phyloP scores from a whole-genome alignment of 352 stramenopile genomes.

The Phytopythium mirpurense region DNA sequence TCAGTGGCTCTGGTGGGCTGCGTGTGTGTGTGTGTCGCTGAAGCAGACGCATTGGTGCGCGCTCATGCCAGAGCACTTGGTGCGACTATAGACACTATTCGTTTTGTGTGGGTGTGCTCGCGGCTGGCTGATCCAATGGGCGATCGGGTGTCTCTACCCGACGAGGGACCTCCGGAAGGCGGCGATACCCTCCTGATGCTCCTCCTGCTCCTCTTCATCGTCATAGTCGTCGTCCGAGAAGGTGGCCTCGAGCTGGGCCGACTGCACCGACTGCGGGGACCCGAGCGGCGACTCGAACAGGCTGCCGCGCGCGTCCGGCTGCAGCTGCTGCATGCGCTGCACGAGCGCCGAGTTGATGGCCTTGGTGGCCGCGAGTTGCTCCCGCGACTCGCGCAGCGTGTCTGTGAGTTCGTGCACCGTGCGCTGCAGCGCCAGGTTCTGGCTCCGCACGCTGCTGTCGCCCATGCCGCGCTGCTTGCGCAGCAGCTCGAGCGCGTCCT shows the following conservation, averaged over 20 bases:
- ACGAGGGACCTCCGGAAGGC: slow-evolving; percentile 34
- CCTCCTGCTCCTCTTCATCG: slow-evolving; percentile 33
- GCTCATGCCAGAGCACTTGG: too few relatives aligned
- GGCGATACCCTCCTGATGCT: slow-evolving; percentile 30
- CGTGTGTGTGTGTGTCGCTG: too few relatives aligned
- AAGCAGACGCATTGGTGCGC: too few relatives aligned
- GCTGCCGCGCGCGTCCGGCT: slow-evolving; percentile 46
- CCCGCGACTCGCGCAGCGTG: slow-evolving; percentile 57
- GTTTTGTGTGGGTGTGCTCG: too few relatives aligned
- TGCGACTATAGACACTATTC: too few relatives aligned
- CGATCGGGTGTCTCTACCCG: too few relatives aligned
- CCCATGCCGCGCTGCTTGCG: slow-evolving; percentile 35
- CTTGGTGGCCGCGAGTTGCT: slow-evolving; percentile 68
- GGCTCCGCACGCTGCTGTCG: slow-evolving; percentile 60
- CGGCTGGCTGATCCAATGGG: too few relatives aligned
- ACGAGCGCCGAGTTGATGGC: slow-evolving; percentile 74
- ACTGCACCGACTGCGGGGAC: slow-evolving; percentile 29
- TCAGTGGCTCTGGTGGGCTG: too few relatives aligned
- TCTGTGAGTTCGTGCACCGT: slow-evolving; percentile 73
- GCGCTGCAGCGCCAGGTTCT: slow-evolving; percentile 66
- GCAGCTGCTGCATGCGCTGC: slow-evolving; percentile 47
- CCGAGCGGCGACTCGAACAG: slow-evolving; percentile 36
- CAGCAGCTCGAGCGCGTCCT: slow-evolving; percentile 43
- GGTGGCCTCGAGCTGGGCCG: slow-evolving; percentile 27
- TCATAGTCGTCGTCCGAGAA: slow-evolving; percentile 49